Percentiles rank a stretch among this genome's conserved stretches.
Evolutionary conservation across 352 stramenopile species (phyloP).

Genomic region (Phytopythium kandeliae): DNA sequence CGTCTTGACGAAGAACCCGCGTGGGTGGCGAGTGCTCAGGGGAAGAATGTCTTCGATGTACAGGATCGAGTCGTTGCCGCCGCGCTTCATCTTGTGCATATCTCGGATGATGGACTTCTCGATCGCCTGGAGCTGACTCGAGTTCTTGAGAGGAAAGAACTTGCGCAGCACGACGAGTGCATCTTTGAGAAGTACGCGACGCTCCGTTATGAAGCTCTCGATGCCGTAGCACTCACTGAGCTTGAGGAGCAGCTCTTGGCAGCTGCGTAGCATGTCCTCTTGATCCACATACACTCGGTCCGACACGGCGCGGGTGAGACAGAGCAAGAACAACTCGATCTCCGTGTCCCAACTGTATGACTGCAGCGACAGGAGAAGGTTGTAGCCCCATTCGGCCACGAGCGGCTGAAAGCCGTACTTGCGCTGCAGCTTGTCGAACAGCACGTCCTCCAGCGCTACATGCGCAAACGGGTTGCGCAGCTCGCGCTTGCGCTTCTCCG

Average conservation of each 20-base stretch:
- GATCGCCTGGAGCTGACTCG: slow-evolving; percentile 60
- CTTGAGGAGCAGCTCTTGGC: slow-evolving; percentile 34
- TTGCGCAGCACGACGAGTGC: slow-evolving; percentile 63
- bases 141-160: slow-evolving; percentile 77
- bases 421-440: slow-evolving; percentile 74
- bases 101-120: slow-evolving; percentile 73
- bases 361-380: slow-evolving; percentile 65
- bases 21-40: slow-evolving; percentile 30
- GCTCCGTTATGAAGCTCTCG: slow-evolving; percentile 48
- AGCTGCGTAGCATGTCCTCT: slow-evolving; percentile 56
- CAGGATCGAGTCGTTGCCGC: slow-evolving; percentile 61
- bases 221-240: slow-evolving; percentile 47
- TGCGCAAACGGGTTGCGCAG: slow-evolving; percentile 36
- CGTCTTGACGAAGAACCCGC: slow-evolving; percentile 74
- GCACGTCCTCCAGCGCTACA: slow-evolving; percentile 49
- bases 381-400: slow-evolving; percentile 85
- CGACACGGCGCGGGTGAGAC: slow-evolving; percentile 57
- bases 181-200: slow-evolving; percentile 63
- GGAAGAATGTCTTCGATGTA: slow-evolving; percentile 73
- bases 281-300: slow-evolving; percentile 71
- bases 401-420: slow-evolving; percentile 80
- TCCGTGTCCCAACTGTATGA: slow-evolving; percentile 70
- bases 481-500: slow-evolving; percentile 67
- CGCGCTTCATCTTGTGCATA: slow-evolving; percentile 75
- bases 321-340: slow-evolving; percentile 74